Evolutionary conservation across 371 early-diverging fungal genomes (phyloP), one percentile per base, ranked within the genome.

Genomic region (Funneliformis caledonium): DNA sequence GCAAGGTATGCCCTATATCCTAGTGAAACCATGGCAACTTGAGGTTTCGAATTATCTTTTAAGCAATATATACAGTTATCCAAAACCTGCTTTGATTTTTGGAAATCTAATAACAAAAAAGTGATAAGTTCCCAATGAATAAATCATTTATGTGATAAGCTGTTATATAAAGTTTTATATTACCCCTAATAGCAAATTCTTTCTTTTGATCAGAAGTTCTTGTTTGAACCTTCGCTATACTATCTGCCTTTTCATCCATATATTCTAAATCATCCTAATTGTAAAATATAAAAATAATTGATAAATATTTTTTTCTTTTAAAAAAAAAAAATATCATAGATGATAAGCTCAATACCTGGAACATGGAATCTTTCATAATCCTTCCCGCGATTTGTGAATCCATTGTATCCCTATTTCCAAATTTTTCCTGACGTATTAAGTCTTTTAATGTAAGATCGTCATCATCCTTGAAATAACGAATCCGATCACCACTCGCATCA

Each of bases 201-300:
- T 90, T 88, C 76, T 94, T 92, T 79, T 91, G 92, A 52, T 93
- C 85, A 42, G 87, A 90, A n/a, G 88, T 88, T 78, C 86, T 85
- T 26, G 90, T 89, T 72, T 88, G 87, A 37, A 87, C 88, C 62
- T 89, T 83, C 0, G 95, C 91, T 78, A 97, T 88, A n/a, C 89
- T 88, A 81, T 97, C 97, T 2, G 92, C 90, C 37, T 94, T 90
- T 22, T 97, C 98, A 84, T 97, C 97, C 91, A 97, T 90, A 75
- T 97, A 96, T 76, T 97, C 98, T n/a, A 90, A 81, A 72, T 92
- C 91, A 82, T 93, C 91, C 87, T 90, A 85, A 7, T 75, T 16
- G 37, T 9, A 48, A 42, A 31, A 47, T 52, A n/a, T n/a, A 76
- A 45, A 33, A 33, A 69, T 5, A 12, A 31, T 60, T 33, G 14